These are phyloP conservation scores for Cordyceps cicadae DNA, from an alignment of 2,329 filamentous ascomycete genomes.

Conservation along the genomic window DNA sequence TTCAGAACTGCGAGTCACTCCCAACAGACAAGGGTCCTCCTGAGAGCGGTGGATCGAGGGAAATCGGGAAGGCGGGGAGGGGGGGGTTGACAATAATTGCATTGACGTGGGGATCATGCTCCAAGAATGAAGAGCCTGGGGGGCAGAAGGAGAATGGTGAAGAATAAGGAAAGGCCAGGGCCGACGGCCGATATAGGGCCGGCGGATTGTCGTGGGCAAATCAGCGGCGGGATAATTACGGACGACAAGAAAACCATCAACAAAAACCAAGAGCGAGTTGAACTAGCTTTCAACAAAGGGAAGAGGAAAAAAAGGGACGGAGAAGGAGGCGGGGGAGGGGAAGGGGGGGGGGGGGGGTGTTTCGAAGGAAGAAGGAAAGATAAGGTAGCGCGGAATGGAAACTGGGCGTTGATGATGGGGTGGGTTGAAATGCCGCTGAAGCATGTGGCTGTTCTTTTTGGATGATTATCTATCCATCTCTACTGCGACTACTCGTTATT, in stretches of 20 bases:
- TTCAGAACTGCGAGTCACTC: background rate
- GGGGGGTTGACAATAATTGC: background rate
- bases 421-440: conserved; percentile 5
- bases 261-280: background rate
- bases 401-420: background rate
- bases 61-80: conserved; percentile 6
- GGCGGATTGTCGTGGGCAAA: conserved; percentile 12
- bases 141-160: too few relatives aligned
- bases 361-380: conserved; percentile 1
- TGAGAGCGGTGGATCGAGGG: background rate
- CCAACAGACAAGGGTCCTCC: background rate
- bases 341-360: conserved; percentile 1
- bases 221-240: conserved; percentile 8
- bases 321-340: background rate
- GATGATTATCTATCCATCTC: background rate
- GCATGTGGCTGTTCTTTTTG: background rate
- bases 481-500: too few relatives aligned
- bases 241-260: background rate
- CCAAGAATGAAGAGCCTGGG: too few relatives aligned
- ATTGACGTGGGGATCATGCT: background rate
- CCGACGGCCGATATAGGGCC: conserved; percentile 9
- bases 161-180: background rate
- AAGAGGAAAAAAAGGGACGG: background rate
- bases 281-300: background rate
- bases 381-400: background rate